Percentiles rank a stretch among this genome's conserved stretches.
phyloP scores from a whole-genome alignment of 2,329 filamentous ascomycete species.

The Fusarium sp. region DNA sequence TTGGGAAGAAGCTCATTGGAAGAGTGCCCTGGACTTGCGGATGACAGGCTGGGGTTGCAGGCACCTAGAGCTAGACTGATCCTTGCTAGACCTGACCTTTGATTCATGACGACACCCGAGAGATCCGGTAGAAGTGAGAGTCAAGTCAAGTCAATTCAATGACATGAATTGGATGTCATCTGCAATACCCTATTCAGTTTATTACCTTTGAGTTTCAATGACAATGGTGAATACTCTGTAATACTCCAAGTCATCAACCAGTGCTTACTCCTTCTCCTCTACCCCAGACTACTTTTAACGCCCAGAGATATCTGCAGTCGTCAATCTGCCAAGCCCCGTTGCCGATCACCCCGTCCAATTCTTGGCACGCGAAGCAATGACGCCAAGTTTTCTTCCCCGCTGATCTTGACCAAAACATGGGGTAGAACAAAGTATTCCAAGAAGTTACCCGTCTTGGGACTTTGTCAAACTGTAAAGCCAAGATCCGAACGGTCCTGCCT shows the following conservation, averaged over 20 bases:
- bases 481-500: slow-evolving; percentile 36
- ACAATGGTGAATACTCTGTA: too few species aligned
- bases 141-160: not conserved
- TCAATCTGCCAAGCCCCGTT: slow-evolving; percentile 16
- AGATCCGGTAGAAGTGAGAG: slow-evolving; percentile 10
- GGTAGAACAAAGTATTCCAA: not conserved
- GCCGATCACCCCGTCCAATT: slow-evolving; percentile 21
- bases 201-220: too few species aligned
- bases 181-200: too few species aligned
- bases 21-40: not conserved
- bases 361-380: slow-evolving; percentile 25
- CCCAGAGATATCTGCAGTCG: slow-evolving; percentile 5
- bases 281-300: not conserved
- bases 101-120: slow-evolving; percentile 31
- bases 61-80: not conserved
- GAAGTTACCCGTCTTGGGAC: not conserved
- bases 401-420: slow-evolving; percentile 3
- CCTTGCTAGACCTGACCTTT: not conserved
- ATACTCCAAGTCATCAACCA: not conserved
- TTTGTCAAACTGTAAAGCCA: not conserved
- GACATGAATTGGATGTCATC: not conserved
- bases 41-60: not conserved
- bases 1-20: not conserved
- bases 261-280: not conserved
- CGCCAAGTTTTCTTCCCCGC: slow-evolving; percentile 4